phyloP scores from a whole-genome alignment of 495 filamentous ascomycete species.

The Xylaria palmicola region DNA sequence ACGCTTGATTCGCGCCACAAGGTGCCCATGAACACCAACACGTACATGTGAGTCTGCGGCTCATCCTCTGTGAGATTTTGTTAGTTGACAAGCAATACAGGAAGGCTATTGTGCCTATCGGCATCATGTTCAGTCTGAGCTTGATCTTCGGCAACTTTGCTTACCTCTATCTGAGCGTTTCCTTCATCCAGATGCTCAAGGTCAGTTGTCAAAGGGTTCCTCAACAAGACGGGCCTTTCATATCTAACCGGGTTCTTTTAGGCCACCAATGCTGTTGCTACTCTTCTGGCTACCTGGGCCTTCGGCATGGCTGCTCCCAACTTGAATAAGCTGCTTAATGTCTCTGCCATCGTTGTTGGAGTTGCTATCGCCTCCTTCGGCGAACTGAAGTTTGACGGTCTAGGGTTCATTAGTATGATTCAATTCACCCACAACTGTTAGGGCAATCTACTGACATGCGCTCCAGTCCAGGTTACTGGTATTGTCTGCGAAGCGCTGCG shows the following conservation, averaged over 20 bases:
- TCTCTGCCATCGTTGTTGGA: constrained; percentile 81
- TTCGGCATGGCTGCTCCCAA: constrained; percentile 73
- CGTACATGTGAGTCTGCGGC: constrained; percentile 62
- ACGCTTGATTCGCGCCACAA: constrained; percentile 72
- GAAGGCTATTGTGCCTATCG: constrained; percentile 85
- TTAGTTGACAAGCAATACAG: constrained; percentile 74
- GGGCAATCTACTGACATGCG: background rate
- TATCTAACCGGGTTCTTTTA: constrained; percentile 33
- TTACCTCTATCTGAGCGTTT: constrained; percentile 83
- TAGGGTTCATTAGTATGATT: constrained; percentile 71
- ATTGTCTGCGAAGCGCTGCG: constrained; percentile 85
- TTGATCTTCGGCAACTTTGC: constrained; percentile 90
- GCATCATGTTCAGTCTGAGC: constrained; percentile 83
- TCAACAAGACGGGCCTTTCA: background rate
- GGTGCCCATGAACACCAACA: constrained; percentile 73
- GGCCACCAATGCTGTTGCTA: constrained; percentile 85
- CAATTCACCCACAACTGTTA: constrained; percentile 17
- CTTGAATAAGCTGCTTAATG: constrained; percentile 75
- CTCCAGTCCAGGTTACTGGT: constrained; percentile 66
- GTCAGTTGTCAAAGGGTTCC: background rate
- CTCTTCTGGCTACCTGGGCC: constrained; percentile 77
- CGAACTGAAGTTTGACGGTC: constrained; percentile 83
- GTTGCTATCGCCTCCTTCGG: constrained; percentile 84
- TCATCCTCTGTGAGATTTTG: no score
- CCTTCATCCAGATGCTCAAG: constrained; percentile 97